phyloP scores from a whole-genome alignment of 257 asterid genomes.

The Echium plantagineum region DNA sequence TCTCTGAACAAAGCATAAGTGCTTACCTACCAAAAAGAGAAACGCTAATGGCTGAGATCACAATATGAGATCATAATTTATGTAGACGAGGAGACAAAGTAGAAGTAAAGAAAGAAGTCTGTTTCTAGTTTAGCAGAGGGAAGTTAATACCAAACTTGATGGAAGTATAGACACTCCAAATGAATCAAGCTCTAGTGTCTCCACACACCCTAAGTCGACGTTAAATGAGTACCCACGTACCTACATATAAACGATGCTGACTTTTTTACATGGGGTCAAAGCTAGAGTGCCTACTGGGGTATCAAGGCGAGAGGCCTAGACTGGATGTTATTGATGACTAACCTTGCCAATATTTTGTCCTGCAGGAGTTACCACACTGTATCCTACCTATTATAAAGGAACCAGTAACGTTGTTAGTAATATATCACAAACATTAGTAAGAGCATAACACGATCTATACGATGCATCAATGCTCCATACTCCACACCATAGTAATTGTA shows the following conservation, averaged over 20 bases:
- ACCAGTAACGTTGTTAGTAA: not conserved
- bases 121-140: not conserved
- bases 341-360: constrained; percentile 52
- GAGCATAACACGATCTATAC: not conserved
- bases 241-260: constrained; percentile 18
- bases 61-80: no score
- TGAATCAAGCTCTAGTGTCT: constrained; percentile 58
- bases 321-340: constrained; percentile 6
- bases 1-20: constrained; percentile 46
- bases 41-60: not conserved
- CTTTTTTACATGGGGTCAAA: constrained; percentile 5
- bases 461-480: not conserved
- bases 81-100: not conserved
- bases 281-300: not conserved
- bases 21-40: constrained; percentile 38
- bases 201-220: constrained; percentile 45
- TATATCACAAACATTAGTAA: not conserved
- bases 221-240: constrained; percentile 62
- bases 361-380: constrained; percentile 40
- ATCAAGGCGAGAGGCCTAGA: not conserved
- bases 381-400: constrained; percentile 46
- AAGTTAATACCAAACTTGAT: constrained; percentile 44
- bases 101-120: not conserved
- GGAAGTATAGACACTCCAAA: constrained; percentile 64
- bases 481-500: no score